A percentile compares a stretch with the other conserved stretches of the same genome.
Evolutionary conservation across 2,329 filamentous ascomycete genomes (phyloP).

Genomic region (Talaromyces funiculosus): DNA sequence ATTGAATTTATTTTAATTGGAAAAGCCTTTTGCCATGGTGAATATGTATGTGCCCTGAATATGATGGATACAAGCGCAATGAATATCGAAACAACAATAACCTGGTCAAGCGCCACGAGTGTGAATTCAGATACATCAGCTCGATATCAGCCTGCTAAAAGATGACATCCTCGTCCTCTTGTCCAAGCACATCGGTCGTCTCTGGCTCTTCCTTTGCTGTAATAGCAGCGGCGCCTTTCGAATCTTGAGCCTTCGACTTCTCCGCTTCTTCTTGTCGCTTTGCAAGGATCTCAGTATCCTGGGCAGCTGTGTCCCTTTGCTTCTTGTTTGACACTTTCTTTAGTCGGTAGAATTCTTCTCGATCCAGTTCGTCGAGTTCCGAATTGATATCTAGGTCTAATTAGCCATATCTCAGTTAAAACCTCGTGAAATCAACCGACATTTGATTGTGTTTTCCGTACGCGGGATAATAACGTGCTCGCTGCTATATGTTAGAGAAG

Average conservation of each 20-base stretch:
- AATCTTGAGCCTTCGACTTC: conserved; percentile 34
- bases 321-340: conserved; percentile 93
- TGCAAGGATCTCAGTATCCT: conserved; percentile 69
- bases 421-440: conserved; percentile 40
- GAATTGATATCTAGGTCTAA: conserved; percentile 78
- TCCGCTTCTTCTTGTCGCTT: conserved; percentile 51
- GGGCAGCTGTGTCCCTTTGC: conserved; percentile 66
- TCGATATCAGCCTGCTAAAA: conserved; percentile 50
- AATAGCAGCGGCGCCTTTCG: conserved; percentile 30
- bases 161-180: conserved; percentile 76
- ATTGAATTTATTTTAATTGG: not conserved
- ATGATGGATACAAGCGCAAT: not conserved
- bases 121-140: not conserved
- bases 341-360: conserved; percentile 95
- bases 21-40: conserved; percentile 5
- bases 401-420: not conserved
- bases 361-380: conserved; percentile 91
- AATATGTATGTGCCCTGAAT: conserved; percentile 11
- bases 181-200: conserved; percentile 62
- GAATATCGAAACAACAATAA: not conserved
- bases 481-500: conserved; percentile 24
- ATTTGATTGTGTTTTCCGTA: conserved; percentile 99
- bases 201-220: conserved; percentile 30
- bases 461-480: conserved; percentile 80
- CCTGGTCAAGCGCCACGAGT: conserved; percentile 2